Percentiles rank a stretch among this genome's conserved stretches.
These are phyloP conservation scores for Phytophthora foliorum DNA, from an alignment of 352 stramenopile genomes.

Conservation along the genomic window DNA sequence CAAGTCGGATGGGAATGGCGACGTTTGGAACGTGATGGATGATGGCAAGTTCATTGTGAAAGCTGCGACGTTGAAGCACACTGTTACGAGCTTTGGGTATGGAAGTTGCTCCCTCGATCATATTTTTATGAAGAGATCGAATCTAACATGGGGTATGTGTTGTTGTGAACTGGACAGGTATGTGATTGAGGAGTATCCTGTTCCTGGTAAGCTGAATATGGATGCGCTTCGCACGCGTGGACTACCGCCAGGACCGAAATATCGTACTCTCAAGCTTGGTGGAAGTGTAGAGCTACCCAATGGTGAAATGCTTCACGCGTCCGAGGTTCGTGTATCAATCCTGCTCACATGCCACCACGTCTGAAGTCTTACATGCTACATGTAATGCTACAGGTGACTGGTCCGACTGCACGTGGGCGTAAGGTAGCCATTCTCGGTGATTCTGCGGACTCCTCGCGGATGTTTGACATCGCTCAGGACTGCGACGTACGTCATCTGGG, in stretches of 20 bases:
- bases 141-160: conserved; percentile 2
- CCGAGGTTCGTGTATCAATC: conserved; percentile 60
- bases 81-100: conserved; percentile 83
- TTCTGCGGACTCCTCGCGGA: conserved; percentile 71
- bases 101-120: conserved; percentile 6
- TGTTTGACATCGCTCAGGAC: conserved; percentile 82
- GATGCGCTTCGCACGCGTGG: conserved; percentile 83
- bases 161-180: conserved; percentile 50
- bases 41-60: conserved; percentile 71
- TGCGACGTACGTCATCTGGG: conserved; percentile 68
- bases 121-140: conserved; percentile 2
- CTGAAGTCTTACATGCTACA: neutral
- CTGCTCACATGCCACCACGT: neutral
- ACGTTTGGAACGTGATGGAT: conserved; percentile 80
- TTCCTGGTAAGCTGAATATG: conserved; percentile 88
- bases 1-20: conserved; percentile 61
- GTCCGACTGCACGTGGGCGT: conserved; percentile 61
- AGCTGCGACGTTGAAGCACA: conserved; percentile 81
- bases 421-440: conserved; percentile 87
- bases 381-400: conserved; percentile 57
- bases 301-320: conserved; percentile 75
- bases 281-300: conserved; percentile 85
- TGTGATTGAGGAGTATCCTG: conserved; percentile 79
- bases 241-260: conserved; percentile 91
- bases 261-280: conserved; percentile 91